Evolutionary conservation across 2,329 filamentous ascomycete genomes (phyloP).

Genomic region (Venturia oleaginea): DNA sequence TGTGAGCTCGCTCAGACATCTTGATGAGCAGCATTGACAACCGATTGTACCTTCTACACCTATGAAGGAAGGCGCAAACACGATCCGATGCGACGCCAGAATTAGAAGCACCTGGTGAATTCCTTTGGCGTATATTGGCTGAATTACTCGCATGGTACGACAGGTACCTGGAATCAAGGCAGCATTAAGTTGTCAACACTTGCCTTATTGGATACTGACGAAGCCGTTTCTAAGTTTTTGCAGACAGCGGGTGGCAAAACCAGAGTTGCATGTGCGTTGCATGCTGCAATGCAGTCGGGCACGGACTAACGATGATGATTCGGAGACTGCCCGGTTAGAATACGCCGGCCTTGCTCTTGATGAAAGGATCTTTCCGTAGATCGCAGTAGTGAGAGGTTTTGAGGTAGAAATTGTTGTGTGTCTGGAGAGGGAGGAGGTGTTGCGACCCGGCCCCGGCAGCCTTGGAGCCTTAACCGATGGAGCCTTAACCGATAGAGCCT

Average conservation of each 20-base stretch:
- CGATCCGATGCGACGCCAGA: background rate
- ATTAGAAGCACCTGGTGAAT: background rate
- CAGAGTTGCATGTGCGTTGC: slow-evolving; percentile 3
- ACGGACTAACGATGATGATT: background rate
- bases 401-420: background rate
- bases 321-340: background rate
- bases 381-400: background rate
- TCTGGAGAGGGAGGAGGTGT: background rate
- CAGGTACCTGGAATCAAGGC: slow-evolving; percentile 9
- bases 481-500: slow-evolving; percentile 5
- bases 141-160: background rate
- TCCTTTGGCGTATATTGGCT: background rate
- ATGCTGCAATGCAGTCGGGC: background rate
- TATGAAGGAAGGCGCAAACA: background rate
- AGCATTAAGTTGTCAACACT: background rate
- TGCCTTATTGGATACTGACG: background rate
- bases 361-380: no score
- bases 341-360: background rate
- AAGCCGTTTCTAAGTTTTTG: background rate
- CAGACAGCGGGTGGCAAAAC: slow-evolving; percentile 5
- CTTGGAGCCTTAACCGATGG: background rate
- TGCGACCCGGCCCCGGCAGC: background rate
- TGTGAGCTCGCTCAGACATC: background rate
- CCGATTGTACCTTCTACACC: background rate
- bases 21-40: background rate